These are phyloP conservation scores for Rehmannia glutinosa DNA, from an alignment of 257 asterid genomes.

Conservation along the genomic window DNA sequence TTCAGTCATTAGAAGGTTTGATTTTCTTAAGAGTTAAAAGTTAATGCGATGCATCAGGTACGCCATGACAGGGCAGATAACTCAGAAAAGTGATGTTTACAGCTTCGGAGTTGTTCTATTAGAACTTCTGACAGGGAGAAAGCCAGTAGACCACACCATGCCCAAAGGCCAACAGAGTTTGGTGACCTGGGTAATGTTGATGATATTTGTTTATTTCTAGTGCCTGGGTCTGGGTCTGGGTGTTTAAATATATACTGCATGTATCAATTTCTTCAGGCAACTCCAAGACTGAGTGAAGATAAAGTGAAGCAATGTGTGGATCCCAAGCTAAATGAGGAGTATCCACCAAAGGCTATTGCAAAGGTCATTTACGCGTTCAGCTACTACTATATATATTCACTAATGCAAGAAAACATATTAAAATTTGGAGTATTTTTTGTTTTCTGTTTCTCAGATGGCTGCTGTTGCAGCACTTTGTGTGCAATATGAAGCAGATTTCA, in stretches of 20 bases:
- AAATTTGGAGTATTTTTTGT: background rate
- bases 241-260: background rate
- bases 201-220: background rate
- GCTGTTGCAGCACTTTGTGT: slow-evolving; percentile 98
- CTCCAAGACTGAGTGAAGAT: slow-evolving; percentile 96
- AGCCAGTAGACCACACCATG: slow-evolving; percentile 96
- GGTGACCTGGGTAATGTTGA: slow-evolving; percentile 69
- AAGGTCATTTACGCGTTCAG: too few relatives aligned
- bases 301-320: slow-evolving; percentile 97
- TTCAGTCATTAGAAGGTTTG: too few relatives aligned
- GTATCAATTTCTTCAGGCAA: slow-evolving; percentile 47
- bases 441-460: slow-evolving; percentile 77
- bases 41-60: slow-evolving; percentile 40
- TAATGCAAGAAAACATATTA: too few relatives aligned
- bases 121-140: slow-evolving; percentile 89
- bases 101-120: slow-evolving; percentile 92
- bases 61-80: slow-evolving; percentile 96
- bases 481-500: slow-evolving; percentile 90
- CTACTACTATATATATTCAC: too few relatives aligned
- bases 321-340: slow-evolving; percentile 78
- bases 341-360: slow-evolving; percentile 89
- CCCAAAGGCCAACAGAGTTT: slow-evolving; percentile 98
- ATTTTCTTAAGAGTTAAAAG: too few relatives aligned
- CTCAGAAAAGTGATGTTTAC: slow-evolving; percentile 89
- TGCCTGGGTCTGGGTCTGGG: too few relatives aligned